Evolutionary conservation across 208 protist genomes (phyloP), one percentile per base, ranked within the genome.

Genomic region (Endotrypanum monterogeii): DNA sequence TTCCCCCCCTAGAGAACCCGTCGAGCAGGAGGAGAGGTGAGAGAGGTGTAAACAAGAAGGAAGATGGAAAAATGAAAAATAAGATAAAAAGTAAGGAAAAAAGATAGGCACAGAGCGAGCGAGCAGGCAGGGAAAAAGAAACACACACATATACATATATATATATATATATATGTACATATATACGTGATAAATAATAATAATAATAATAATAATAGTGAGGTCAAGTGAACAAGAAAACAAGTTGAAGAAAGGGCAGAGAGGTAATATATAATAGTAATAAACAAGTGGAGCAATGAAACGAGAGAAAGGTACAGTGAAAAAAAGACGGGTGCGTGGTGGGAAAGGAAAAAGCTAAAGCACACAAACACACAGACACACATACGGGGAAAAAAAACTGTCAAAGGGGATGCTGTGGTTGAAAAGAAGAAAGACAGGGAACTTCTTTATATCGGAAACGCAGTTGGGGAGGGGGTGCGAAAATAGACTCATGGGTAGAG

Each of bases 311-410:
- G n/a, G 12, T 28, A 57, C 63, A 74, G 20, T 56, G 56, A 50
- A 44, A 46, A 23, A 41, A 12, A 67, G 46, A 57, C 41, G 55
- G 8, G 57, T 28, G 44, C 37, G 56, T 14, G 63, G 56, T n/a
- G 55, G 66, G 30, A 39, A 2, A 30, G n/a, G 18, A 23, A 44
- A 44, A 71, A 20, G 50, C 11, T 58, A 7, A 71, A 39, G 32
- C 23, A 44, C 20, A 67, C 50, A 61, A 41, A 25, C 35, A 30
- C n/a, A 56, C 46, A 54, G 30, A 57, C 54, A 51, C 48, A 73
- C 14, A 25, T 32, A 41, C 37, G 16, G n/a, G 28, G 25, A 56
- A 67, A 39, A 54, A 30, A 51, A 70, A n/a, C n/a, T n/a, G n/a
- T n/a, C n/a, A 44, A 39, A 48, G 20, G 50, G 37, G 46, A 16